Conservation (phyloP, 148 eudicot species). For the Nyssa sinensis region DNA sequence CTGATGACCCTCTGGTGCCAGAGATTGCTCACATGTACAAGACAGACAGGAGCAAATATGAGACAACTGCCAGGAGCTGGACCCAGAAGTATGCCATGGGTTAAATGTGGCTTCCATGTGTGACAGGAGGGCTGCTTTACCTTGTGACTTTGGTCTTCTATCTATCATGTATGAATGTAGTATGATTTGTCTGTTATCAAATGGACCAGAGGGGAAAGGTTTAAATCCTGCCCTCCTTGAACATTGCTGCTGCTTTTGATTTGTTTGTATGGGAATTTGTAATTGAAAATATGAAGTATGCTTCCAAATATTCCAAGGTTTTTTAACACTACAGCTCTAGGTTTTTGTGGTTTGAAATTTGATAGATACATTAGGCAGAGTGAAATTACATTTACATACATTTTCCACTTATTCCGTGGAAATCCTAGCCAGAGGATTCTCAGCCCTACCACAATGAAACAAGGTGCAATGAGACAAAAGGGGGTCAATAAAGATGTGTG, state of each 20-base stretch:
- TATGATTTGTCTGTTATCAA: background rate
- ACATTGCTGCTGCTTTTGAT: slow-evolving; percentile 1
- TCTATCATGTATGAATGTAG: background rate
- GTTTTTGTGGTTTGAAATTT: background rate
- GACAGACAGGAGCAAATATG: slow-evolving; percentile 45
- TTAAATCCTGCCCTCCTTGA: background rate
- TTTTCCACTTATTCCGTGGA: background rate
- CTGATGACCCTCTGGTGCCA: slow-evolving; percentile 45
- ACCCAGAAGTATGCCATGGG: slow-evolving; percentile 53
- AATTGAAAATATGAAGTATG: background rate
- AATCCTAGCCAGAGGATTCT: background rate
- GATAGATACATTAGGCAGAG: background rate
- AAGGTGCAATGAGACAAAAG: no score
- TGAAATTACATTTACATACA: background rate
- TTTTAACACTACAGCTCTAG: background rate
- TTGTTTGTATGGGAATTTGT: background rate
- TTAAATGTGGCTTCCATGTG: slow-evolving; percentile 15
- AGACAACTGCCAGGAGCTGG: slow-evolving; percentile 48
- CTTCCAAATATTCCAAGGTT: background rate
- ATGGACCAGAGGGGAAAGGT: background rate
- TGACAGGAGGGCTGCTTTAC: background rate
- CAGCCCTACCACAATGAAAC: no score
- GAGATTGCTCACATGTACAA: slow-evolving; percentile 61
- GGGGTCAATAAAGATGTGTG: no score
- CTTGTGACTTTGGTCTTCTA: background rate